phyloP scores from a whole-genome alignment of 1,284 basidiomycete genomes.

The Nidula niveotomentosa region DNA sequence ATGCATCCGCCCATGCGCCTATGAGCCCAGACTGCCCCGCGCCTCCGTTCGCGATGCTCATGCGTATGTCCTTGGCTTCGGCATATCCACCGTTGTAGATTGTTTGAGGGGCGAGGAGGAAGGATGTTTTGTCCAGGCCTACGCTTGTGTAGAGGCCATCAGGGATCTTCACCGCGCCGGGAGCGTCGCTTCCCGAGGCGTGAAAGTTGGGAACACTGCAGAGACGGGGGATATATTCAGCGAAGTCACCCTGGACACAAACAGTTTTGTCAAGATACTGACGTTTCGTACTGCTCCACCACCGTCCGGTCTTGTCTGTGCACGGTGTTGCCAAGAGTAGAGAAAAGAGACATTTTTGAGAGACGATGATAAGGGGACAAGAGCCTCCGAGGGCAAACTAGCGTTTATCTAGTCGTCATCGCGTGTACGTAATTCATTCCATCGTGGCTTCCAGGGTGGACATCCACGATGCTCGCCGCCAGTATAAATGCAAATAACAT shows the following conservation, averaged over 20 bases:
- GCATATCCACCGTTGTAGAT: constrained; percentile 24
- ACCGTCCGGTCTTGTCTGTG: no score
- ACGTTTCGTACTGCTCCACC: no score
- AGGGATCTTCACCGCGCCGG: neutral
- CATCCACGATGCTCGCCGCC: no score
- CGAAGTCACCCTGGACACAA: neutral
- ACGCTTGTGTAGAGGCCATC: neutral
- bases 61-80: constrained; percentile 20
- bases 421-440: no score
- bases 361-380: no score
- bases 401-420: no score
- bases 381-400: no score
- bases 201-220: neutral
- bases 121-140: neutral
- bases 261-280: no score
- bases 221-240: neutral
- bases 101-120: constrained; percentile 10
- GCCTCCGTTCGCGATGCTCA: constrained; percentile 48
- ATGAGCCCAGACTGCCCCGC: constrained; percentile 49
- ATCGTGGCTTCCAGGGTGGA: no score
- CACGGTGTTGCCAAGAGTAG: no score
- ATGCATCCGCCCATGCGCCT: constrained; percentile 40
- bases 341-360: no score
- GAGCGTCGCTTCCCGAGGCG: neutral
- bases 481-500: no score